Conservation (phyloP, 1,284 basidiomycete species). For the Volvariella volvacea region DNA sequence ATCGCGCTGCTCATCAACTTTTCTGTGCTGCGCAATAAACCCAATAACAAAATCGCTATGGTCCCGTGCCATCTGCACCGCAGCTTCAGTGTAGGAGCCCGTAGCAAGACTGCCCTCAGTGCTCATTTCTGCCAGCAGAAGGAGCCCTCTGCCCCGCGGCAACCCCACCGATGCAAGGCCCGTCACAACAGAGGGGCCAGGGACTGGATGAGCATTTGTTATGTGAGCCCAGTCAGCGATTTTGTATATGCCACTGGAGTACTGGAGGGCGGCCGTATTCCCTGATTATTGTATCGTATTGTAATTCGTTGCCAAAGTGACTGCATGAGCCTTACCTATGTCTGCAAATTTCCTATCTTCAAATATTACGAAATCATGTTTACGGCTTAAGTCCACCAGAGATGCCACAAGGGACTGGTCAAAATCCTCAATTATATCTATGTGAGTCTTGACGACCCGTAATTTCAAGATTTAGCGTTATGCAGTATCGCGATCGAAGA, state of each 20-base stretch:
- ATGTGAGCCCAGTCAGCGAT: conserved; percentile 97
- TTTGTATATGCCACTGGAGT: conserved; percentile 88
- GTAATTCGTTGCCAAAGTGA: conserved; percentile 1
- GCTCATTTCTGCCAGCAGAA: conserved; percentile 97
- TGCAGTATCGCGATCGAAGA: conserved; percentile 10
- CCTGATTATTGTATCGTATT: conserved; percentile 47
- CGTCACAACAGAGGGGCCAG: conserved; percentile 88
- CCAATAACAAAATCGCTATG: conserved; percentile 87
- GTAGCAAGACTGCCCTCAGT: conserved; percentile 83
- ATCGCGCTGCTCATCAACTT: conserved; percentile 59
- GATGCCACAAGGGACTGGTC: conserved; percentile 66
- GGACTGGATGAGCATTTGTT: conserved; percentile 94
- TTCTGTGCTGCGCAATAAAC: conserved; percentile 87
- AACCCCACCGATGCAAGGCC: conserved; percentile 85
- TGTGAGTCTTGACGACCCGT: conserved; percentile 73
- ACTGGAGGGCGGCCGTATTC: conserved; percentile 95
- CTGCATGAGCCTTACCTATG: conserved; percentile 61
- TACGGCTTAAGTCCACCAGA: conserved; percentile 66
- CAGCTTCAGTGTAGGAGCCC: conserved; percentile 80
- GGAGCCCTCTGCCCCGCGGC: conserved; percentile 79
- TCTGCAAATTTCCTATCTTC: conserved; percentile 99
- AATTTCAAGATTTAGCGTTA: conserved; percentile 13
- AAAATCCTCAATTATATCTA: conserved; percentile 95
- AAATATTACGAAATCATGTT: conserved; percentile 95
- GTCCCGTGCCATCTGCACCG: conserved; percentile 81